Base-by-base conservation (phyloP, 371 early-diverging fungal species). In the Circinella umbellata region DNA sequence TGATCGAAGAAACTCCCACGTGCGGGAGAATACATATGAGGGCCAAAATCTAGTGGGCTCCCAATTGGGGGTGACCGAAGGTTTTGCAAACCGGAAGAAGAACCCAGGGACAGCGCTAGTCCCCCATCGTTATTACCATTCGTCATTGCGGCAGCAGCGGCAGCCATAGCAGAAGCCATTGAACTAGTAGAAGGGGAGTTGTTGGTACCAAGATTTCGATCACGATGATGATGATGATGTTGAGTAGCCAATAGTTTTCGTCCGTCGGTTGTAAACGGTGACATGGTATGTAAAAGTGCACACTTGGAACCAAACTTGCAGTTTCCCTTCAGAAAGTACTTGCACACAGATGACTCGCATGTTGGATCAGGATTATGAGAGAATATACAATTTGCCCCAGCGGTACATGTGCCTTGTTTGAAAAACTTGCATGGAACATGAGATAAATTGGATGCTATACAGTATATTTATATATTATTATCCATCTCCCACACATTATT, bases 401-500 rank as follows among this genome's bases (percentile, higher is more conserved):
- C 92, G 4, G 92, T 90, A 73, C 94, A 93, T 54, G 88, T 88
- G 38, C 92, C 92, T 54, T 88, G 87, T 72, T 87, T 90, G 80
- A 87, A 93, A 76, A 93, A 93, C 80, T 92, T 93, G 86, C 94
- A 93, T 15, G 94, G 94, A 59, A 93, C 88, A 72, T 93, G 93
- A 51, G 84, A 80, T 36, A 90, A 70, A 39, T 81, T 81, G 65
- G 81, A 73, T n/a, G 74, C 77, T 77, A 64, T 42, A 42, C 6
- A 9, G 42, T 1, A 42, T 10, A 7, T 53, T 15, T 27, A 20
- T 47, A 20, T 20, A 42, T 48, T 27, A 27, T 27, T 27, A 27
- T 27, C 27, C 27, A 27, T 27, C 27, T 27, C 27, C 27, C 27
- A 27, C 27, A 27, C 27, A 27, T 27, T 27, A 27, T 27, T 27